Base-by-base conservation (phyloP, 495 filamentous ascomycete species). In the Podospora bellae-mahoneyi region DNA sequence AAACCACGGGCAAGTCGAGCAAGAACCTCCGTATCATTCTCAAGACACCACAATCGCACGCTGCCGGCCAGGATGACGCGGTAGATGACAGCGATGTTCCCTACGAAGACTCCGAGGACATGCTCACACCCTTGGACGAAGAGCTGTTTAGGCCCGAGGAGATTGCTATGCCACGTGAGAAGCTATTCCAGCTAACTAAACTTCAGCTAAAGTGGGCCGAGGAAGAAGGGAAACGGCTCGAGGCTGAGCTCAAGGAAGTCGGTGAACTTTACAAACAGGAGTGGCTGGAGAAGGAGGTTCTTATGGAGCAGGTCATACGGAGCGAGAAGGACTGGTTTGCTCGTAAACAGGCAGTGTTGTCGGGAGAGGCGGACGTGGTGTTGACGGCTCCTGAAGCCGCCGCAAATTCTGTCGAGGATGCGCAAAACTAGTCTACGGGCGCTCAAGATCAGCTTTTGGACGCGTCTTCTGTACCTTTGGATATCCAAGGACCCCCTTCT, bases 121-220 rank as follows among this genome's bases (percentile, higher is more conserved):
- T 80, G 68, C 83, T 81, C 59, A 85, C 83, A 0, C 78, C 76
- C 3, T 66, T 85, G 64, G 86, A 86, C 4, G 77, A 86, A 7
- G 90, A 91, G 83, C 88, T 54, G 18, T 96, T 97, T 77, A 89
- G 89, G 16, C 78, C 80, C 15, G 85, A 89, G 39, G 96, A 99
- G 78, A 84, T 92, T 30, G 75, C 78, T 23, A 84, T 94, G 71
- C 84, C 85, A 5, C 86, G 91, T 4, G 83, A 86, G 60, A 84
- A 92, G 67, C 85, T 98, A 6, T 89, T 88, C 73, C 84, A 86
- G 60, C 78, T 96, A 2, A 86, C 96, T 32, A 88, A 91, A 28
- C 84, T 90, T 58, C 91, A 97, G 74, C 81, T 96, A 18, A 85
- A 87, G 66, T 97, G 94, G 93, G 89, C 90, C 1, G 86, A 91